A percentile compares a stretch with the other conserved stretches of the same genome.
Conservation (phyloP, 176 grass and related monocot species). For the Melocanna baccifera region DNA sequence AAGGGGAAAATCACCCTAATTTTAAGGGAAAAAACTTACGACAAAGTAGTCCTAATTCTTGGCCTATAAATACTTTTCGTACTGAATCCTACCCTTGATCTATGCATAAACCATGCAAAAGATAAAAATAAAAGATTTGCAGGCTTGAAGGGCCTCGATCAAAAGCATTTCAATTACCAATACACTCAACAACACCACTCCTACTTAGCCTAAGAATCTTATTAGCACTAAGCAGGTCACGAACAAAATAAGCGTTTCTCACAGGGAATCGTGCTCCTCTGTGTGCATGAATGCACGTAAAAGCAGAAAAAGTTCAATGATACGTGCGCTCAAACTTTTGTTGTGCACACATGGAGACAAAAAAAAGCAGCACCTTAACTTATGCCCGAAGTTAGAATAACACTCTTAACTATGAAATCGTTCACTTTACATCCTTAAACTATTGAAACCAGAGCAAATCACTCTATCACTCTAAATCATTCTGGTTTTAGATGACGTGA, state of each 20-base stretch:
- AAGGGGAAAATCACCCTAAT: too few species aligned
- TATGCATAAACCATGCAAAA: neutral
- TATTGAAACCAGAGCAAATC: too few species aligned
- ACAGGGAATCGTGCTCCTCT: conserved; percentile 29
- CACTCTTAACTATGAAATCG: too few species aligned
- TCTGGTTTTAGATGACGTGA: too few species aligned
- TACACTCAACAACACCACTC: neutral
- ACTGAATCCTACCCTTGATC: neutral
- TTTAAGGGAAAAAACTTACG: too few species aligned
- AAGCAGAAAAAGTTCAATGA: conserved; percentile 46
- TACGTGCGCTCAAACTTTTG: conserved; percentile 35
- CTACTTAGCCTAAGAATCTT: neutral
- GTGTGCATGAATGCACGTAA: conserved; percentile 36
- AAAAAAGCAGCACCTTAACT: too few species aligned
- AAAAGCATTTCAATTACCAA: conserved; percentile 11
- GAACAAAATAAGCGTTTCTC: conserved; percentile 9
- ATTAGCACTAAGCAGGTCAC: neutral
- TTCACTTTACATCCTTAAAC: too few species aligned
- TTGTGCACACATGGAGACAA: neutral
- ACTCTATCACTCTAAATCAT: too few species aligned
- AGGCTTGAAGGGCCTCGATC: neutral
- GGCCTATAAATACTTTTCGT: neutral
- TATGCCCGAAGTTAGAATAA: too few species aligned
- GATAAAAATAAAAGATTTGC: neutral
- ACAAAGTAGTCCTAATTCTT: neutral